Base-by-base conservation (phyloP, 2,329 filamentous ascomycete species). In the Botrytis tulipae region DNA sequence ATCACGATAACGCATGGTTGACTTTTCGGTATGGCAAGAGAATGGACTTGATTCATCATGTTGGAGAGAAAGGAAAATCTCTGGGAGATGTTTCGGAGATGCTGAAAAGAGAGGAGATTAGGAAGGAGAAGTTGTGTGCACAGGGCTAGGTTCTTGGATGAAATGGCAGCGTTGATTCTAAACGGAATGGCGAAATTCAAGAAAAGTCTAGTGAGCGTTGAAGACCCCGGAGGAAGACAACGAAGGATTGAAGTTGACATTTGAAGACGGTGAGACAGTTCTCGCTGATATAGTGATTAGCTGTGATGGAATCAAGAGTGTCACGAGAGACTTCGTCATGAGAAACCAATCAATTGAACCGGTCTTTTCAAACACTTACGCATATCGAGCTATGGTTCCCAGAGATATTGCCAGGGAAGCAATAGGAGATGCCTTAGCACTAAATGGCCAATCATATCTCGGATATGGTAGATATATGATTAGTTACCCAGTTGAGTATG, bases 241-340 rank as follows among this genome's bases (percentile, higher is more conserved):
- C 6, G n/a, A 42, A 44, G n/a, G n/a, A 16, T 68, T 72, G 46
- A 51, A 46, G 22, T 40, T 73, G 29, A 40, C 14, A 6, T 73
- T 73, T 37, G 35, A 62, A 48, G 71, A 73, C 44, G 71, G 71
- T 29, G 54, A 67, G 25, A 51, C 32, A 8, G 54, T 40, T 0
- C 77, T 82, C 40, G 85, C 85, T 44, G 83, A 82, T 74, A 83
- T 84, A 1, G 86, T 89, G 0, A 83, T 92, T 73, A 89, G 88
- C 8, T 90, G 88, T 78, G 90, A 92, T 80, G 90, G 90, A 0
- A 89, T 92, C 78, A 89, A 89, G 78, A 89, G 87, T 0, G 82
- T 83, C 5, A 83, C 87, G 4, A 83, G 90, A 12, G 79, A 85
- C 44, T 79, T 87, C 22, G 80, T 92, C 8, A 82, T 91, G 6